These are phyloP conservation scores for Blastocrithidia nonstop DNA, from an alignment of 208 protist species.

Conservation along the genomic window DNA sequence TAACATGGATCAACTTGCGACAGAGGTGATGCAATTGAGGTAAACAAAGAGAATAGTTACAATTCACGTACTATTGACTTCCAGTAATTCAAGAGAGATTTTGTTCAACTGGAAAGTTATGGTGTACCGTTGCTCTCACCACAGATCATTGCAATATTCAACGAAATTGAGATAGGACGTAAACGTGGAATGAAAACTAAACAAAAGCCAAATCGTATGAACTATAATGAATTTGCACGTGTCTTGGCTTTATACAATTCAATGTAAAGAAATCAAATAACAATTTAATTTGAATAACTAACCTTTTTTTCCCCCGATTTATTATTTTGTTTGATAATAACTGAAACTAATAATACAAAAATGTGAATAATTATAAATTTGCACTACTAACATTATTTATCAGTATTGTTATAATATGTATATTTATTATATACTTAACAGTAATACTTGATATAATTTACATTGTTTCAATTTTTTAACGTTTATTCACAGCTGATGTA, in stretches of 20 bases:
- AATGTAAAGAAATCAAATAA: constrained; percentile 17
- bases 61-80: constrained; percentile 12
- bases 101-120: constrained; percentile 34
- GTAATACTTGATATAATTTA: no score
- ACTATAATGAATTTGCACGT: constrained; percentile 30
- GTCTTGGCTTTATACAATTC: constrained; percentile 28
- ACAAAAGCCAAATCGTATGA: constrained; percentile 26
- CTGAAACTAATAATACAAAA: no score
- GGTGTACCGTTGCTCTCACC: constrained; percentile 30
- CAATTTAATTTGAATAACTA: no score
- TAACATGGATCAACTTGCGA: background rate
- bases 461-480: no score
- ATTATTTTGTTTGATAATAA: no score
- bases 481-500: no score
- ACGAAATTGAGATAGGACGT: constrained; percentile 15
- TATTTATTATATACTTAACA: no score
- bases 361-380: no score
- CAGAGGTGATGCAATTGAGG: background rate
- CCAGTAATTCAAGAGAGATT: constrained; percentile 24
- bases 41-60: background rate
- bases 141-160: constrained; percentile 22
- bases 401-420: no score
- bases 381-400: no score
- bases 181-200: no score
- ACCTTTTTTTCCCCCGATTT: no score